These are phyloP conservation scores for Phytophthora chlamydospora DNA, from an alignment of 352 stramenopile genomes.

Conservation along the genomic window DNA sequence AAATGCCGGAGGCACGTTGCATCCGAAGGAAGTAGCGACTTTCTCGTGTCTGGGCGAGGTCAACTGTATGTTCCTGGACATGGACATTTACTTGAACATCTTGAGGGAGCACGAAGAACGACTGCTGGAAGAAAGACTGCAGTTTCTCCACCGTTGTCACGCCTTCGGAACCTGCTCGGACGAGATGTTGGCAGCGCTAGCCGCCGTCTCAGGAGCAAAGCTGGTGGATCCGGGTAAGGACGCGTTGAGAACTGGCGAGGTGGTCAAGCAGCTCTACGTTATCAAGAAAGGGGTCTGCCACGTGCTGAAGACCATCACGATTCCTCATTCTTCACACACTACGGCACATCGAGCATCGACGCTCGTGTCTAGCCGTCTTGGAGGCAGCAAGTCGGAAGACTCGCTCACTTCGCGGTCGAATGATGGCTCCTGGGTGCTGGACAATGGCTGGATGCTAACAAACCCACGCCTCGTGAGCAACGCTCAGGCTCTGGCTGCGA, in stretches of 20 bases:
- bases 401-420: conserved; percentile 37
- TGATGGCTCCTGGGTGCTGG: conserved; percentile 78
- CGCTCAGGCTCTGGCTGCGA: conserved; percentile 31
- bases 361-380: neutral
- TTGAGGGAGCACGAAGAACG: conserved; percentile 53
- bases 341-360: conserved; percentile 6
- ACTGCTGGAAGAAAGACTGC: conserved; percentile 51
- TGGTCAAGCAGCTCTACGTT: conserved; percentile 68
- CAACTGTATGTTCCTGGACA: conserved; percentile 57
- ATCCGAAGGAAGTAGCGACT: conserved; percentile 40
- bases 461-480: conserved; percentile 72
- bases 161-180: conserved; percentile 67
- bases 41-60: conserved; percentile 64
- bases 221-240: conserved; percentile 63
- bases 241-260: conserved; percentile 55
- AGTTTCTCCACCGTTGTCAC: conserved; percentile 64
- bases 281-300: conserved; percentile 77
- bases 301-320: conserved; percentile 60
- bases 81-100: conserved; percentile 54
- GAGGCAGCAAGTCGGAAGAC: conserved; percentile 31
- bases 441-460: conserved; percentile 85
- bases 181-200: conserved; percentile 55
- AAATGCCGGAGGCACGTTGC: conserved; percentile 8
- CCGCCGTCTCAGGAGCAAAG: conserved; percentile 51
- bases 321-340: conserved; percentile 18